Percentiles rank a stretch among this genome's conserved stretches.
These are phyloP conservation scores for Pseudopyrenochaeta lycopersici DNA, from an alignment of 2,329 filamentous ascomycete genomes.

Conservation along the genomic window DNA sequence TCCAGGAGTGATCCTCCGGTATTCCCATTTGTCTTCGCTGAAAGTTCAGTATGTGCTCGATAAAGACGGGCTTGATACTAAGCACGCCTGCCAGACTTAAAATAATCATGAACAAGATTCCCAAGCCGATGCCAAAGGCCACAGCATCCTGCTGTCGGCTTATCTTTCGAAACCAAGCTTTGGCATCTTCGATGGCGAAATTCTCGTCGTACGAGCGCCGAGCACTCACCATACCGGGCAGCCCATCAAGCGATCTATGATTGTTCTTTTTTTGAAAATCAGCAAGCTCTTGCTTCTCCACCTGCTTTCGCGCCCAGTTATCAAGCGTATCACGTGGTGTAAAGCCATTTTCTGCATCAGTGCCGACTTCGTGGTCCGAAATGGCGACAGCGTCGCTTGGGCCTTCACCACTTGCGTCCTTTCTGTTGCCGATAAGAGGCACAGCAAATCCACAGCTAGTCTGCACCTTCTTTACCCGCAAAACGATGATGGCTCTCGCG, in stretches of 20 bases:
- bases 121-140: slow-evolving; percentile 24
- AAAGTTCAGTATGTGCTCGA: slow-evolving; percentile 31
- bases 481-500: slow-evolving; percentile 65
- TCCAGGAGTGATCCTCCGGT: slow-evolving; percentile 17
- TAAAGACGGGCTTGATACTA: slow-evolving; percentile 26
- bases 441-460: slow-evolving; percentile 74
- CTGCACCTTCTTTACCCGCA: slow-evolving; percentile 70
- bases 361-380: slow-evolving; percentile 26
- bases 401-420: slow-evolving; percentile 6
- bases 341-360: slow-evolving; percentile 16
- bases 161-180: slow-evolving; percentile 35
- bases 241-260: slow-evolving; percentile 36
- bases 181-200: slow-evolving; percentile 55
- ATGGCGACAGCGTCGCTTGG: slow-evolving; percentile 25
- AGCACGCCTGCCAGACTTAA: slow-evolving; percentile 25
- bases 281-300: slow-evolving; percentile 60
- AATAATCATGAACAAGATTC: slow-evolving; percentile 29
- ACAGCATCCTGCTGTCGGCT: slow-evolving; percentile 36
- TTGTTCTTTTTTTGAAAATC: slow-evolving; percentile 69
- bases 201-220: slow-evolving; percentile 57
- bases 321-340: slow-evolving; percentile 64
- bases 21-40: slow-evolving; percentile 33
- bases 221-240: slow-evolving; percentile 51
- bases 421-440: slow-evolving; percentile 56
- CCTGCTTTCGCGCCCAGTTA: slow-evolving; percentile 59